Percentiles rank a stretch among this genome's conserved stretches.
These are phyloP conservation scores for Fusarium incarnatum DNA, from an alignment of 2,329 filamentous ascomycete species.

Conservation along the genomic window DNA sequence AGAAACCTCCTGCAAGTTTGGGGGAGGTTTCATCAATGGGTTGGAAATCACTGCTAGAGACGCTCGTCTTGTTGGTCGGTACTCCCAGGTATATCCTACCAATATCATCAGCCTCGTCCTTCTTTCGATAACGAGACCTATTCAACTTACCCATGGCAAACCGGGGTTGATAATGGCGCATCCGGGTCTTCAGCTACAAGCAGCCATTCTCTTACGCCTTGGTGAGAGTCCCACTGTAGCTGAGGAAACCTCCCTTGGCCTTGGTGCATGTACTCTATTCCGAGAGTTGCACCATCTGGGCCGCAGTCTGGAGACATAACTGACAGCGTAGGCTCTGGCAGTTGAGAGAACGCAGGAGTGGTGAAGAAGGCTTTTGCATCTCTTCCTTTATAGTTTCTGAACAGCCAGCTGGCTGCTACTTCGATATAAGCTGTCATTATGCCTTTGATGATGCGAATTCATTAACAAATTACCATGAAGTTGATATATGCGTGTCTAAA, in stretches of 20 bases:
- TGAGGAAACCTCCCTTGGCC: constrained; percentile 56
- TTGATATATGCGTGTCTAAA: background rate
- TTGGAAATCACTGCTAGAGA: constrained; percentile 52
- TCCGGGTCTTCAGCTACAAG: constrained; percentile 62
- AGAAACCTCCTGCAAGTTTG: constrained; percentile 58
- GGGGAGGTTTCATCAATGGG: constrained; percentile 45
- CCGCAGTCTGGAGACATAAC: constrained; percentile 57
- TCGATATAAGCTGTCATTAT: constrained; percentile 50
- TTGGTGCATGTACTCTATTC: constrained; percentile 53
- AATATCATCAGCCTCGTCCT: background rate
- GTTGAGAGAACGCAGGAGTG: constrained; percentile 50
- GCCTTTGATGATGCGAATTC: background rate
- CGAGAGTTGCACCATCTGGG: constrained; percentile 51
- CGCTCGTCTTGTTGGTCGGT: constrained; percentile 26
- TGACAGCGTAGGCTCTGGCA: constrained; percentile 52
- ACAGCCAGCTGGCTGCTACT: constrained; percentile 54
- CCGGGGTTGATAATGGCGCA: constrained; percentile 57
- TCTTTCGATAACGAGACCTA: too few species aligned
- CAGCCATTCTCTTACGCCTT: constrained; percentile 58
- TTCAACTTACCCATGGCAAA: constrained; percentile 57
- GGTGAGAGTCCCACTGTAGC: constrained; percentile 54
- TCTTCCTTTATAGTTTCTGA: constrained; percentile 52
- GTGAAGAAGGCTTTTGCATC: constrained; percentile 55
- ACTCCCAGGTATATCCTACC: constrained; percentile 44
- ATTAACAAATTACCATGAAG: background rate